phyloP scores from a whole-genome alignment of 1,139 yeast species.

The Pichia sp. region DNA sequence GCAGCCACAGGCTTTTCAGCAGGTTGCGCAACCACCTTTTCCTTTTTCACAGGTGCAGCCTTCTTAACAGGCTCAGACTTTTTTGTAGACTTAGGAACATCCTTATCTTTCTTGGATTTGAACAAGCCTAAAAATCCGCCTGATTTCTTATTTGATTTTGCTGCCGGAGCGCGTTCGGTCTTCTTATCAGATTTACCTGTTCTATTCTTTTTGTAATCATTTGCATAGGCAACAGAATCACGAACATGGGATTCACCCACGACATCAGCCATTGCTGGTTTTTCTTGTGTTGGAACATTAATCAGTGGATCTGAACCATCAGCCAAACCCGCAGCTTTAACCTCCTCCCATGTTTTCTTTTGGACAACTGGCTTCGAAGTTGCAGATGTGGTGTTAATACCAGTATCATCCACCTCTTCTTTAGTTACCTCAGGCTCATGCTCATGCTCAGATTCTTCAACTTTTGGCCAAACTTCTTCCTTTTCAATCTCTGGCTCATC shows the following conservation, averaged over 20 bases:
- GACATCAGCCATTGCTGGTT: conserved; percentile 22
- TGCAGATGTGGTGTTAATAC: conserved; percentile 10
- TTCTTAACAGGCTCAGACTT: conserved; percentile 2
- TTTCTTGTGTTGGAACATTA: conserved; percentile 19
- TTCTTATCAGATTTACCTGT: conserved; percentile 5
- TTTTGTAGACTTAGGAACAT: background rate
- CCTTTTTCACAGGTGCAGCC: background rate
- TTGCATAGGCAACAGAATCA: background rate
- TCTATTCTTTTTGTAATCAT: background rate
- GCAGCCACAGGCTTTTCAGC: background rate
- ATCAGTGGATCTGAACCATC: conserved; percentile 18
- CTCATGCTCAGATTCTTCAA: conserved; percentile 22
- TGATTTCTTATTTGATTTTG: conserved; percentile 1
- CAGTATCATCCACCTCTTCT: conserved; percentile 10
- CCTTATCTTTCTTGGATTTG: conserved; percentile 1
- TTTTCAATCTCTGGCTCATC: conserved; percentile 18
- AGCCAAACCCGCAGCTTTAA: conserved; percentile 9
- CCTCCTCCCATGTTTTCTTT: conserved; percentile 21
- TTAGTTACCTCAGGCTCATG: conserved; percentile 7
- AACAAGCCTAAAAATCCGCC: conserved; percentile 10
- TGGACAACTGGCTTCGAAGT: conserved; percentile 11
- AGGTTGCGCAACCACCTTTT: conserved; percentile 1
- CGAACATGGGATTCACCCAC: conserved; percentile 2
- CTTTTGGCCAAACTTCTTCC: conserved; percentile 18
- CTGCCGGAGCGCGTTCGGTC: background rate